Conservation (phyloP, 129 eudicot genomes). For the Lactuca saligna region DNA sequence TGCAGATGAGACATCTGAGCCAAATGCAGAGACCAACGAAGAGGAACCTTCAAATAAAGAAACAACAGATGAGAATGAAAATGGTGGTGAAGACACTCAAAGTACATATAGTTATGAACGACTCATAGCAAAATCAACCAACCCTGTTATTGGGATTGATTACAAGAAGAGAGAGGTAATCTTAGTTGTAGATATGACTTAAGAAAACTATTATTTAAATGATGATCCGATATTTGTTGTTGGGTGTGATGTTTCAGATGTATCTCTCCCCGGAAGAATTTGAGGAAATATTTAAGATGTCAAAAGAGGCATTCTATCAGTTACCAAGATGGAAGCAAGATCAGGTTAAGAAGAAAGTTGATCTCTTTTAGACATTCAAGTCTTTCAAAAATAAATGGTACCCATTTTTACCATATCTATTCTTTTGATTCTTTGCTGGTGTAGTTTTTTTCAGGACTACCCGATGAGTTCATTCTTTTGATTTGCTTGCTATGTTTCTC, state of each 20-base stretch:
- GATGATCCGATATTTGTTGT: not conserved
- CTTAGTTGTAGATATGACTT: not conserved
- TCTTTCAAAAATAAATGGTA: slow-evolving; percentile 16
- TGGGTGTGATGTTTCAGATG: slow-evolving; percentile 37
- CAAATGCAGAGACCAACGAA: slow-evolving; percentile 38
- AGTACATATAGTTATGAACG: slow-evolving; percentile 62
- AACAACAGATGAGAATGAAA: slow-evolving; percentile 47
- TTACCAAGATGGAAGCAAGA: slow-evolving; percentile 91
- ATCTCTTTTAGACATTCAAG: slow-evolving; percentile 56
- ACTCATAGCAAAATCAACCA: slow-evolving; percentile 63
- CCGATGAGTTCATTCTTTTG: slow-evolving; percentile 4
- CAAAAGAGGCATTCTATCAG: slow-evolving; percentile 60
- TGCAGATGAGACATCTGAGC: slow-evolving; percentile 28
- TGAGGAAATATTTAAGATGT: slow-evolving; percentile 49
- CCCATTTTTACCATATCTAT: slow-evolving; percentile 9
- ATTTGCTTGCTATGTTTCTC: slow-evolving; percentile 9
- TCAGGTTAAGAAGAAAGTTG: slow-evolving; percentile 69
- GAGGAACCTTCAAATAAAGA: slow-evolving; percentile 48
- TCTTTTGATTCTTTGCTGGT: slow-evolving; percentile 5
- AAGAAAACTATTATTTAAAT: not conserved
- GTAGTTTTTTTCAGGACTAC: not conserved
- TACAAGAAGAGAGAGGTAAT: slow-evolving; percentile 84
- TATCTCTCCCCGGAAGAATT: slow-evolving; percentile 75
- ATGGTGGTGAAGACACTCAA: slow-evolving; percentile 44
- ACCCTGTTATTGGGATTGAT: slow-evolving; percentile 80